Evolutionary conservation across 805 yeast species (phyloP).

Genomic region (Yarrowia bubula): DNA sequence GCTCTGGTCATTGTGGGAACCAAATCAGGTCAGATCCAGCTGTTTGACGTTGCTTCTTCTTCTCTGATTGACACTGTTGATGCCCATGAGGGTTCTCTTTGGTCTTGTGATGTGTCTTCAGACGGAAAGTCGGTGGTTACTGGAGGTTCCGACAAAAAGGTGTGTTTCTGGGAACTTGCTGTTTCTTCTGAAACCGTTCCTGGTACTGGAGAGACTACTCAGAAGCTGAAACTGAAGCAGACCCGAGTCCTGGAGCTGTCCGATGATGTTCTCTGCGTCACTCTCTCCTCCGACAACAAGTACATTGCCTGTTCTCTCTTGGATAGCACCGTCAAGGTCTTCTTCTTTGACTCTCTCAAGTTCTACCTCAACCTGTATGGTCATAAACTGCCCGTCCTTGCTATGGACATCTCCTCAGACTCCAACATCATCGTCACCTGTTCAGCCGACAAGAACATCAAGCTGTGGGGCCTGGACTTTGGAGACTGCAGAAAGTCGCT

Average conservation of each 20-base stretch:
- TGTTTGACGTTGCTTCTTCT: constrained; percentile 84
- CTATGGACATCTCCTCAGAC: constrained; percentile 87
- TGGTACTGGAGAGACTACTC: constrained; percentile 56
- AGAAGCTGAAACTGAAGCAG: constrained; percentile 63
- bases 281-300: constrained; percentile 74
- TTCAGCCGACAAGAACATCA: constrained; percentile 95
- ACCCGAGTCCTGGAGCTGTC: constrained; percentile 77
- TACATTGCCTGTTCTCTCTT: constrained; percentile 78
- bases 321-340: constrained; percentile 94
- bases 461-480: constrained; percentile 97
- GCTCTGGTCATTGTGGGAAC: constrained; percentile 83
- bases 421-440: constrained; percentile 85
- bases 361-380: constrained; percentile 89
- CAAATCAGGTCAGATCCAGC: constrained; percentile 77
- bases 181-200: constrained; percentile 64
- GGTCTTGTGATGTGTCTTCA: constrained; percentile 84
- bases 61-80: constrained; percentile 66
- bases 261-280: constrained; percentile 81
- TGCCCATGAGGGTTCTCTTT: constrained; percentile 74
- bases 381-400: constrained; percentile 90
- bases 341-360: constrained; percentile 81
- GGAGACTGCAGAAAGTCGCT: constrained; percentile 98
- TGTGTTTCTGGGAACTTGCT: constrained; percentile 85
- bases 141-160: constrained; percentile 89
- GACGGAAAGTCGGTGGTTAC: constrained; percentile 85